Base-by-base conservation (phyloP, 495 filamentous ascomycete genomes). In the Glonium stellatum region DNA sequence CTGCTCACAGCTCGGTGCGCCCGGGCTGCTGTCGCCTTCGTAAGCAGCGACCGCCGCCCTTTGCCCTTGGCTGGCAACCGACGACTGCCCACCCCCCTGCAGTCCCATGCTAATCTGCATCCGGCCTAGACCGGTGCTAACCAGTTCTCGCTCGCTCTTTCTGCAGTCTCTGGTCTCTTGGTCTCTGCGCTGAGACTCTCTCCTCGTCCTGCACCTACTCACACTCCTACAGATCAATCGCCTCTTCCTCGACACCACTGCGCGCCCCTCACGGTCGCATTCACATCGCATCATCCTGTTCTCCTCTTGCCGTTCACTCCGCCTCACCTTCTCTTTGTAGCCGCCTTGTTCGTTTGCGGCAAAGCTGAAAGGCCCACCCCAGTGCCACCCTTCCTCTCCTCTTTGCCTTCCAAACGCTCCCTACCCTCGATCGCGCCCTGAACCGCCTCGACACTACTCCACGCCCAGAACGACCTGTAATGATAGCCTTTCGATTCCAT, bases 401-500 rank as follows among this genome's bases (percentile, higher is more conserved):
- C 50, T 31, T 51, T 31, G 19, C 55, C 56, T 55, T 50, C 53
- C 59, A 34, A 54, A 37, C 36, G 22, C 54, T 31, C 42, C 54
- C 55, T 54, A n/a, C 31, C 58, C n/a, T 36, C 55, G 25, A 46
- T 59, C 31, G 55, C 64, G 59, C 59, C 37, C 22, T 55, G 51
- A 41, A 34, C 58, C 47, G 51, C 58, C 59, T 51, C 59, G 52
- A 13, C 63, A 31, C 27, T 18, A 10, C 59, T 27, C 44, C 49
- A 49, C 41, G 44, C 44, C 44, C 27, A 39, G n/a, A 56, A 55
- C 52, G 41, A 39, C 52, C 47, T 37, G 23, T 55, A 54, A 64
- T 67, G 64, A 60, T 60, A 60, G 36, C 22, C 21, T 42, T 18
- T 58, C 60, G 54, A 57, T 42, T 36, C 47, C 5, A 37, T 44